Base-by-base conservation (phyloP, 805 yeast genomes). In the Saccharomyces kudriavzevii region DNA sequence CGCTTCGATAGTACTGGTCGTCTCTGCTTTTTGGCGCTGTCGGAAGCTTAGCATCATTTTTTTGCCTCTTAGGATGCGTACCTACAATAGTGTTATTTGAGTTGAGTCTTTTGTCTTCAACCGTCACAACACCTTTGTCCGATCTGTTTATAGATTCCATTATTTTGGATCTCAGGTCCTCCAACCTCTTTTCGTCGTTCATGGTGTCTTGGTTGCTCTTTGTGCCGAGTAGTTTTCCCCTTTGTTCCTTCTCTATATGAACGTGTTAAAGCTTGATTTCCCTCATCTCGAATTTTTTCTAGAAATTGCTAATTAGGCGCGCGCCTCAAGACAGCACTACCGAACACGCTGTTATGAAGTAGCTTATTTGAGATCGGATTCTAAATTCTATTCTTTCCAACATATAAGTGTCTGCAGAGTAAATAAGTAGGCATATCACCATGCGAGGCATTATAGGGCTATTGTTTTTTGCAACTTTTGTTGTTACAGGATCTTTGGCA, bases 101-200 rank as follows among this genome's bases (percentile, higher is more conserved):
- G 29, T 49, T 51, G 46, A 45, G 28, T 31, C 60, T 45, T 47
- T 57, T 54, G n/a, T 53, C 40, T 48, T 14, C 48, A 9, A 27
- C 50, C 25, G 27, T 45, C 49, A 17, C 40, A 49, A 22, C 50
- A 6, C n/a, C 29, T 2, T 13, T 24, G 22, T 35, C 49, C n/a
- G 27, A 20, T 11, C 48, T 47, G 4, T 59, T 58, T 62, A 65
- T 60, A 5, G 69, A 65, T 1, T 62, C 64, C 30, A 65, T 60
- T 13, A 65, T 65, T 52, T 62, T 64, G 17, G 64, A 53, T 40
- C 69, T 58, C 43, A 63, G 49, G 27, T 58, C 63, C 51, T 64
- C 69, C 40, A 65, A 49, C 3, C 63, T 55, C 22, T 49, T 50
- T 14, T 57, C 55, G 35, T 58, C 52, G n/a, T 22, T 17, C 43